phyloP scores from a whole-genome alignment of 2,329 filamentous ascomycete genomes.

The Hypoxylon sp. region DNA sequence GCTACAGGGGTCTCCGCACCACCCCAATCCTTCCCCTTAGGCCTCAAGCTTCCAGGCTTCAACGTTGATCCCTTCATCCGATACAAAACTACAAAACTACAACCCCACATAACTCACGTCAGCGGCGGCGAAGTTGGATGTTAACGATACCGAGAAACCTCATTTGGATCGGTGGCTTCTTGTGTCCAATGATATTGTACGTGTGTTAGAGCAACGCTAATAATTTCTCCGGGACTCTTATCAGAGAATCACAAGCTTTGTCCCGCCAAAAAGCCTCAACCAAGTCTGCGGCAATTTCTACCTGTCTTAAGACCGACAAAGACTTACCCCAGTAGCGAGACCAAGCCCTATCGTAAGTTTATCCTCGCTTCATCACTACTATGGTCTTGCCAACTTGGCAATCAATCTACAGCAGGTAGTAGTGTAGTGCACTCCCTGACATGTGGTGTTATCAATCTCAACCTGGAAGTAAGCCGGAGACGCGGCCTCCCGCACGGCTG shows the following conservation, averaged over 20 bases:
- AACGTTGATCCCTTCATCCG: slow-evolving; percentile 37
- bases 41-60: not conserved
- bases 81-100: slow-evolving; percentile 27
- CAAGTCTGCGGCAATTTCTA: slow-evolving; percentile 37
- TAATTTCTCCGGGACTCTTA: slow-evolving; percentile 1
- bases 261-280: slow-evolving; percentile 36
- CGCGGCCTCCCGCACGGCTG: slow-evolving; percentile 33
- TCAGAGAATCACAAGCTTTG: slow-evolving; percentile 26
- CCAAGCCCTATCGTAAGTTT: slow-evolving; percentile 26
- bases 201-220: not conserved
- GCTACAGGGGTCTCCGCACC: slow-evolving; percentile 24
- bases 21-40: slow-evolving; percentile 18
- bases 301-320: slow-evolving; percentile 2
- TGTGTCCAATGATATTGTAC: slow-evolving; percentile 28
- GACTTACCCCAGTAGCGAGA: slow-evolving; percentile 8
- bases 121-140: slow-evolving; percentile 24
- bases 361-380: slow-evolving; percentile 8
- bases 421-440: slow-evolving; percentile 15
- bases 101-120: slow-evolving; percentile 39
- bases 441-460: slow-evolving; percentile 4
- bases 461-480: slow-evolving; percentile 23
- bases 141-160: slow-evolving; percentile 4
- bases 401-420: not conserved
- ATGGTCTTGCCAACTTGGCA: not conserved
- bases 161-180: slow-evolving; percentile 27